phyloP scores from a whole-genome alignment of 192 early-diverging fungal genomes.

The Entomortierella lignicola region DNA sequence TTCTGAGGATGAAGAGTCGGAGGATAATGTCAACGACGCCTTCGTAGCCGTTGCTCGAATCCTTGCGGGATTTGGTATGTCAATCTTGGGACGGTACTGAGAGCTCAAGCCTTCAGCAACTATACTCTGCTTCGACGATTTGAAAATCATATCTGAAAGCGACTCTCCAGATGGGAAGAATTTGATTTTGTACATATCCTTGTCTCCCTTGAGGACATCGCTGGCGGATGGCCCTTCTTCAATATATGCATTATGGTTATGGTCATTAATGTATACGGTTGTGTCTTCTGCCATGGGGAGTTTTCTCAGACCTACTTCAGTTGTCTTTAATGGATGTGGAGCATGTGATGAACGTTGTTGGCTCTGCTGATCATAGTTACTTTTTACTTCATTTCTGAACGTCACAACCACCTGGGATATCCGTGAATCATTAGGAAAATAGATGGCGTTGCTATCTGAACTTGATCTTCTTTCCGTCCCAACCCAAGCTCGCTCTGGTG shows the following conservation, averaged over 20 bases:
- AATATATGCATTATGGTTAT: too few species aligned
- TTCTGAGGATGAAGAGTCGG: slow-evolving; percentile 40
- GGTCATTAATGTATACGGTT: too few species aligned
- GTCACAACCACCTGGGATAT: slow-evolving; percentile 47
- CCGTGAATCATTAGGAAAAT: slow-evolving; percentile 9
- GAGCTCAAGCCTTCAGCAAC: neutral
- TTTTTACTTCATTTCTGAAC: slow-evolving; percentile 23
- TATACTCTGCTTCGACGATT: too few species aligned
- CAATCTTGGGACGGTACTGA: neutral
- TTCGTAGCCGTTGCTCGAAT: slow-evolving; percentile 31
- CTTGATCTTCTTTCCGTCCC: slow-evolving; percentile 1
- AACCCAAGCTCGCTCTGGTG: slow-evolving; percentile 15
- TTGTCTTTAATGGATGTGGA: slow-evolving; percentile 21
- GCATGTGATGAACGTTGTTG: neutral
- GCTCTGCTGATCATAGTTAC: neutral
- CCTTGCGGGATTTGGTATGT: slow-evolving; percentile 18
- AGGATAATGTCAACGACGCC: slow-evolving; percentile 32
- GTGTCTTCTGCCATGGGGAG: too few species aligned
- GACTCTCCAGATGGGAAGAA: slow-evolving; percentile 32
- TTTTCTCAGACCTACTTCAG: slow-evolving; percentile 12
- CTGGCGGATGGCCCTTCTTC: too few species aligned
- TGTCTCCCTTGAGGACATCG: too few species aligned
- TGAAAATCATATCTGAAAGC: slow-evolving; percentile 45
- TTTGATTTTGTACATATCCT: neutral
- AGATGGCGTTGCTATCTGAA: slow-evolving; percentile 15